Evolutionary conservation across 768 basidiomycete genomes (phyloP).

Genomic region (Obba rivulosa): DNA sequence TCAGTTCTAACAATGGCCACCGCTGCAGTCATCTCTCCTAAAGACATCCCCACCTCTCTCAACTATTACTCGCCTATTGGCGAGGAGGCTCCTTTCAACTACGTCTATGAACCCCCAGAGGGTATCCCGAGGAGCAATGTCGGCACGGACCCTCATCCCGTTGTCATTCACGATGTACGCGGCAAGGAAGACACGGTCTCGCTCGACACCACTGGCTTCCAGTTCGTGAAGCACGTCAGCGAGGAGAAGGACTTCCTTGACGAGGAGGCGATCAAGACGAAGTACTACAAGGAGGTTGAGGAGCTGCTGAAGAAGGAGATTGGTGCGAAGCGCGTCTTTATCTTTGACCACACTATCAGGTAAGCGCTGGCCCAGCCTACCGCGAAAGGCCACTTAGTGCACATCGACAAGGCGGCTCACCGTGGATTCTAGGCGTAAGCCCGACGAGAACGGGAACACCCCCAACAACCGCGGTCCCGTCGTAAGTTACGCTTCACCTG

Average conservation of each 20-base stretch:
- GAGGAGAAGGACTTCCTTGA: constrained; percentile 21
- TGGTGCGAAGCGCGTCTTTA: constrained; percentile 35
- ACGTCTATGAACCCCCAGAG: constrained; percentile 22
- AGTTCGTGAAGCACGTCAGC: constrained; percentile 28
- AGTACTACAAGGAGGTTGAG: constrained; percentile 35
- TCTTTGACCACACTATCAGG: constrained; percentile 44
- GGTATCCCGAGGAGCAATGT: constrained; percentile 23
- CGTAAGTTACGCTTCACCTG: constrained; percentile 17
- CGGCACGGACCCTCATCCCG: constrained; percentile 8
- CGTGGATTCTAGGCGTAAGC: constrained; percentile 10
- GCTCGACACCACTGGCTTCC: constrained; percentile 39
- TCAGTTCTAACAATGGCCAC: constrained; percentile 17
- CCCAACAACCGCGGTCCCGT: constrained; percentile 23
- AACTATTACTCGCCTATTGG: constrained; percentile 25
- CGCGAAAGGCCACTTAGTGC: neutral
- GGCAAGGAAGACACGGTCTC: constrained; percentile 17
- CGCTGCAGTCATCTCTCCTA: constrained; percentile 20
- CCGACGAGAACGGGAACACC: constrained; percentile 4
- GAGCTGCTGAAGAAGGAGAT: constrained; percentile 35
- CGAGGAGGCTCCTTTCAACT: constrained; percentile 24
- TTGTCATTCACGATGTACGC: constrained; percentile 18
- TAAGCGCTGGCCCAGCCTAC: constrained; percentile 6
- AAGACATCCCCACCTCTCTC: constrained; percentile 29
- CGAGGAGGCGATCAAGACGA: constrained; percentile 25
- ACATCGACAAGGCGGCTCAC: too few relatives aligned